These are phyloP conservation scores for Papilionanthe hybrid DNA, from an alignment of 116 monocot species.

Conservation along the genomic window DNA sequence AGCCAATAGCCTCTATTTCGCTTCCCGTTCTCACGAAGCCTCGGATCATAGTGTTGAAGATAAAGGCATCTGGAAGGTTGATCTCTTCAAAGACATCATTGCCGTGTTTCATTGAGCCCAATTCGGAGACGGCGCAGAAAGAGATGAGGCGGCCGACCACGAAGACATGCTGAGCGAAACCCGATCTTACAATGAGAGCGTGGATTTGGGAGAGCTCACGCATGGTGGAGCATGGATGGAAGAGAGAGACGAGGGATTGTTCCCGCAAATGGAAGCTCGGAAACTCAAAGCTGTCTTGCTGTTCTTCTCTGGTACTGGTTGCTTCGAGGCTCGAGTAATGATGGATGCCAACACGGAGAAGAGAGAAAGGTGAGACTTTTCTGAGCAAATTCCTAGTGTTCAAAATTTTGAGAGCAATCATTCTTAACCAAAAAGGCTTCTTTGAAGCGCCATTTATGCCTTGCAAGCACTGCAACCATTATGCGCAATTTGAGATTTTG, in stretches of 20 bases:
- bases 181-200: slow-evolving; percentile 36
- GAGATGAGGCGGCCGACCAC: slow-evolving; percentile 39
- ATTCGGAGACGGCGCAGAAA: slow-evolving; percentile 42
- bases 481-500: too few relatives aligned
- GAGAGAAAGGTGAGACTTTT: not conserved
- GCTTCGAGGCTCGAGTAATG: not conserved
- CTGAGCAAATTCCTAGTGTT: not conserved
- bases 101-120: slow-evolving; percentile 35
- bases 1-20: slow-evolving; percentile 30
- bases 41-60: slow-evolving; percentile 69
- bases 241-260: slow-evolving; percentile 27
- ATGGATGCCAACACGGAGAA: not conserved
- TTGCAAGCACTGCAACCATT: too few relatives aligned
- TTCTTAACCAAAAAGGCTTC: not conserved
- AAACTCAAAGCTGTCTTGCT: not conserved
- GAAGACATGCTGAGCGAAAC: slow-evolving; percentile 53
- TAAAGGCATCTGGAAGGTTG: slow-evolving; percentile 32
- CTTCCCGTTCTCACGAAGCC: slow-evolving; percentile 36
- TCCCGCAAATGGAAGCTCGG: slow-evolving; percentile 20
- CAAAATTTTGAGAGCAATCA: not conserved
- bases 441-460: not conserved
- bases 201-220: slow-evolving; percentile 40
- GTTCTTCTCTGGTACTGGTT: not conserved
- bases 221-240: slow-evolving; percentile 37
- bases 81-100: slow-evolving; percentile 25